Evolutionary conservation across 1,284 basidiomycete species (phyloP).

Genomic region (Puccinia polysora): DNA sequence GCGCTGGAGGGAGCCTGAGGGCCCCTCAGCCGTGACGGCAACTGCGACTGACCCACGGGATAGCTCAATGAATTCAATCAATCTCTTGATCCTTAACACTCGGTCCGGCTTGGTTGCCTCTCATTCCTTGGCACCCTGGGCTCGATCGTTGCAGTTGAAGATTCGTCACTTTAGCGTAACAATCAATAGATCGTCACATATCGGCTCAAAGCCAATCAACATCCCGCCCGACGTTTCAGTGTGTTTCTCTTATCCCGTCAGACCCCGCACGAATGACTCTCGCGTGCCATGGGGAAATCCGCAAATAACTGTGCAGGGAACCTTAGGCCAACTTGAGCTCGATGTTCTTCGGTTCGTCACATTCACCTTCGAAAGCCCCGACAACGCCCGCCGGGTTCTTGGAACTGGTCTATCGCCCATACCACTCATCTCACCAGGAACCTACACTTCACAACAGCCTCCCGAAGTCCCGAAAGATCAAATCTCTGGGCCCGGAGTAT

Average conservation of each 20-base stretch:
- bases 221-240: conserved; percentile 67
- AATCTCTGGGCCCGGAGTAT: conserved; percentile 5
- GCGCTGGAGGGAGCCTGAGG: too few relatives aligned
- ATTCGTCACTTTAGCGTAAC: conserved; percentile 26
- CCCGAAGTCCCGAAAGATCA: conserved; percentile 6
- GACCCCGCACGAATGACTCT: conserved; percentile 25
- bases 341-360: conserved; percentile 55
- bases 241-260: conserved; percentile 46
- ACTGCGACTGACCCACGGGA: too few relatives aligned
- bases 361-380: conserved; percentile 40
- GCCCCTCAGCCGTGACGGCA: too few relatives aligned
- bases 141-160: not conserved
- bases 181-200: conserved; percentile 57
- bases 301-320: conserved; percentile 65
- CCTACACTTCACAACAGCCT: conserved; percentile 28
- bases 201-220: conserved; percentile 72
- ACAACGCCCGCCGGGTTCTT: conserved; percentile 22
- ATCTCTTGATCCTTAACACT: too few relatives aligned
- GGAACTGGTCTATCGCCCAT: conserved; percentile 46
- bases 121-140: too few relatives aligned
- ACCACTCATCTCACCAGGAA: conserved; percentile 46
- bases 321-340: conserved; percentile 69
- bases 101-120: too few relatives aligned
- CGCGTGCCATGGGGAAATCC: conserved; percentile 32
- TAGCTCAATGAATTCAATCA: too few relatives aligned